Percentiles rank a stretch among this genome's conserved stretches.
These are phyloP conservation scores for Skeletonema menzelii DNA, from an alignment of 108 stramenopile species.

Conservation along the genomic window DNA sequence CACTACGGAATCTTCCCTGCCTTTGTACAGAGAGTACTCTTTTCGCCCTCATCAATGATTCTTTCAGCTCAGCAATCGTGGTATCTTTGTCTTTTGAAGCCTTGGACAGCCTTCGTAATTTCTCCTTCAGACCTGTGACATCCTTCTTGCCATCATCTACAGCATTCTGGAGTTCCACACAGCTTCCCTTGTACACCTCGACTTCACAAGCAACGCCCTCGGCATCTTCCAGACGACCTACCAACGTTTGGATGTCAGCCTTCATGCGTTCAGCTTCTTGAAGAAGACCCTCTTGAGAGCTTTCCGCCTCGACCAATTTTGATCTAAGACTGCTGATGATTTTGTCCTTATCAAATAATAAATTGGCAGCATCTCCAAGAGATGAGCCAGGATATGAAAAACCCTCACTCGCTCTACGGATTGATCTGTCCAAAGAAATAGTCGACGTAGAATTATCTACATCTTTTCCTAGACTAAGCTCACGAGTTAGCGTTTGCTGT, in stretches of 20 bases:
- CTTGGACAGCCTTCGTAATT: conserved; percentile 6
- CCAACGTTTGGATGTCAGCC: conserved; percentile 11
- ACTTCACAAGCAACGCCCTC: conserved; percentile 12
- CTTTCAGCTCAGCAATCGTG: conserved; percentile 15
- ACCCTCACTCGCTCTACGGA: conserved; percentile 7
- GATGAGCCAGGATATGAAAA: conserved; percentile 5
- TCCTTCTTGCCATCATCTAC: conserved; percentile 11
- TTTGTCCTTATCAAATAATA: conserved; percentile 19
- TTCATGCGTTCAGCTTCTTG: conserved; percentile 21
- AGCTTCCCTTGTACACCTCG: conserved; percentile 16
- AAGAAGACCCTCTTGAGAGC: not conserved
- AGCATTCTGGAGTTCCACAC: conserved; percentile 3
- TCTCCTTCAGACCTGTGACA: conserved; percentile 14
- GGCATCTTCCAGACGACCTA: conserved; percentile 17
- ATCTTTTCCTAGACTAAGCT: not conserved
- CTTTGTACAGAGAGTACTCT: conserved; percentile 20
- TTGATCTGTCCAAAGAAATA: conserved; percentile 12
- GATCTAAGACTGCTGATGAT: conserved; percentile 8
- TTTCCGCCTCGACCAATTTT: conserved; percentile 4
- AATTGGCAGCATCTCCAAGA: conserved; percentile 20
- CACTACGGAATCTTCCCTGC: conserved; percentile 32
- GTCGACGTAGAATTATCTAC: conserved; percentile 22
- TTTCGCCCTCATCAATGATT: conserved; percentile 16
- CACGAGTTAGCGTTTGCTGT: not conserved
- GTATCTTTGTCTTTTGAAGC: conserved; percentile 16